A percentile compares a stretch with the other conserved stretches of the same genome.
phyloP scores from a whole-genome alignment of 257 asterid species.

The Nicotiana obtusifolia region DNA sequence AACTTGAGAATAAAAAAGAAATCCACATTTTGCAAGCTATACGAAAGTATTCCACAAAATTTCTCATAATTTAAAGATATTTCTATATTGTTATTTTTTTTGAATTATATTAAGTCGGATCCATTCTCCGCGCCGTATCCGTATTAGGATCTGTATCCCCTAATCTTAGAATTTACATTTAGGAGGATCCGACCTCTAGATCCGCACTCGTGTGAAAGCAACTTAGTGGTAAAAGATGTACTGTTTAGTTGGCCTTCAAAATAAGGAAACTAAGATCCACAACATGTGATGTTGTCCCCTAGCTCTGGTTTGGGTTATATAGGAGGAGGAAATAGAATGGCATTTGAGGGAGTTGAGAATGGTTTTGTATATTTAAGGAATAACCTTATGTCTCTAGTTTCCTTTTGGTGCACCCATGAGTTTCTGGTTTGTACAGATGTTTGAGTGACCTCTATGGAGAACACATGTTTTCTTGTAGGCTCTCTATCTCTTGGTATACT shows the following conservation, averaged over 20 bases:
- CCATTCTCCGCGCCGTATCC: too few species aligned
- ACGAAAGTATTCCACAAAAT: too few species aligned
- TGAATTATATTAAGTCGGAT: too few species aligned
- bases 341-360: background rate
- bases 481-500: background rate
- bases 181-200: too few species aligned
- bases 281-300: background rate
- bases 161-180: too few species aligned
- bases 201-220: too few species aligned
- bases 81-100: too few species aligned
- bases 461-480: background rate
- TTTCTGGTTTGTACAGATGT: background rate
- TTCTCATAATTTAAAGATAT: too few species aligned
- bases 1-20: too few species aligned
- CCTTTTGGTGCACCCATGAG: background rate
- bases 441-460: background rate
- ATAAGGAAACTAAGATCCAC: background rate
- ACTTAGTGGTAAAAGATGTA: too few species aligned
- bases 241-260: background rate
- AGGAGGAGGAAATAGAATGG: background rate
- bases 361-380: background rate
- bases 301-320: background rate
- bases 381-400: background rate
- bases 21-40: too few species aligned
- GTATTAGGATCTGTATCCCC: too few species aligned